Evolutionary conservation across 1,284 basidiomycete genomes (phyloP), one percentile per base, ranked within the genome.

Genomic region (Tetrapyrgos nigripes): DNA sequence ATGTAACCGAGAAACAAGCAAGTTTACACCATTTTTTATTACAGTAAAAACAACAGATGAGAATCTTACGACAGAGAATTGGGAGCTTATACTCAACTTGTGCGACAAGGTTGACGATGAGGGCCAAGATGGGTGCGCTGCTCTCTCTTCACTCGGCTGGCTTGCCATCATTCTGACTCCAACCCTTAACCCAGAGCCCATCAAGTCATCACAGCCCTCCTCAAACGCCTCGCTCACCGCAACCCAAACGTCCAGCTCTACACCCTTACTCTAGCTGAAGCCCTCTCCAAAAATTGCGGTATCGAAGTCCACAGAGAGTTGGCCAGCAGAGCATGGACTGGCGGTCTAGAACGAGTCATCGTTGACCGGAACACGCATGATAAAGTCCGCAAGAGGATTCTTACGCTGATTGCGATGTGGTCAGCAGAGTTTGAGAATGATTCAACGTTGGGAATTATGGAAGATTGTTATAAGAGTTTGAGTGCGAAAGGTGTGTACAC

Each of bases 211-310:
- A 88, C 88, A 5, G 86, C 96, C 0, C 76, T 98, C 50, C 84
- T 96, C 70, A 98, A 97, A 76, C 92, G 97, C 4, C 83, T 99
- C 1, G 83, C 91, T 14, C 96, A 99, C 76, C 89, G 97, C 35
- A 97, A 93, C 72, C 92, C 97, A 14, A 99, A 97, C 68, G 97
- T 99, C 1, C 97, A 99, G 76, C 84, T 98, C 1, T 98, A 97
- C 70, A 87, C 96, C 9, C 86, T 99, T n/a, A 83, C 93, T 31
- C 82, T 97, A 13, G 84, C 88, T 2, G 96, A 97, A 71, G 87
- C 94, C 0, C 81, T 98, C 9, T 90, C 91, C 46, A 98, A 97
- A 84, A 99, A 99, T 76, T 93, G 94, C 67, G 87, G 88, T 4
- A 82, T 91, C 63, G 81, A 88, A 19, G 79, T 97, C 6, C 89